Conservation (phyloP, 2,329 filamentous ascomycete species). For the Fusarium drepaniforme region DNA sequence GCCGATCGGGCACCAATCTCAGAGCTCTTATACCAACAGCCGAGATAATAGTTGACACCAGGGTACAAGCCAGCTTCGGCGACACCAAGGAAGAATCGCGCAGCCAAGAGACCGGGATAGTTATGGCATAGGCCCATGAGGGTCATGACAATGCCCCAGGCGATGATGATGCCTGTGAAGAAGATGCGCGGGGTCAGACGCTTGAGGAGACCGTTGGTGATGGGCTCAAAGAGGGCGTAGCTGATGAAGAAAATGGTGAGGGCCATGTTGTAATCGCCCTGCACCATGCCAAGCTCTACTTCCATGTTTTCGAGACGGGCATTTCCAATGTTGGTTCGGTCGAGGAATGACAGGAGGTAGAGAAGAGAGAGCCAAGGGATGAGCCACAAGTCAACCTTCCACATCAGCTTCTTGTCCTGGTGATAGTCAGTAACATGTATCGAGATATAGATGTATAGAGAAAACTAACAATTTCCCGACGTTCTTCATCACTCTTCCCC, state of each 20-base stretch:
- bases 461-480: slow-evolving; percentile 66
- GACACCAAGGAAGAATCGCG: slow-evolving; percentile 72
- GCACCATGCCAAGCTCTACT: slow-evolving; percentile 21
- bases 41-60: slow-evolving; percentile 76
- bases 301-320: slow-evolving; percentile 51
- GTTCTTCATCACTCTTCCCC: slow-evolving; percentile 71
- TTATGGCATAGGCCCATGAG: slow-evolving; percentile 62
- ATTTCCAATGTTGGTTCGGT: slow-evolving; percentile 61
- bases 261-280: slow-evolving; percentile 67
- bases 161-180: slow-evolving; percentile 74
- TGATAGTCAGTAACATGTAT: neutral
- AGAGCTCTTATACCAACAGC: slow-evolving; percentile 81
- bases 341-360: slow-evolving; percentile 65
- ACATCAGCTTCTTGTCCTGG: slow-evolving; percentile 62
- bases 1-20: slow-evolving; percentile 80
- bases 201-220: slow-evolving; percentile 76
- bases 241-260: slow-evolving; percentile 77
- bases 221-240: slow-evolving; percentile 73
- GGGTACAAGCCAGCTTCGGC: slow-evolving; percentile 76
- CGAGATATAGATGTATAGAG: neutral
- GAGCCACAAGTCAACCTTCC: slow-evolving; percentile 67
- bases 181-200: slow-evolving; percentile 71
- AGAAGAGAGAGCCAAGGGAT: slow-evolving; percentile 70
- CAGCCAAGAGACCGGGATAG: slow-evolving; percentile 57
- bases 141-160: slow-evolving; percentile 61